Percentiles rank a stretch among this genome's conserved stretches.
Conservation (phyloP, 2,329 filamentous ascomycete genomes). For the Esteya vermicola region DNA sequence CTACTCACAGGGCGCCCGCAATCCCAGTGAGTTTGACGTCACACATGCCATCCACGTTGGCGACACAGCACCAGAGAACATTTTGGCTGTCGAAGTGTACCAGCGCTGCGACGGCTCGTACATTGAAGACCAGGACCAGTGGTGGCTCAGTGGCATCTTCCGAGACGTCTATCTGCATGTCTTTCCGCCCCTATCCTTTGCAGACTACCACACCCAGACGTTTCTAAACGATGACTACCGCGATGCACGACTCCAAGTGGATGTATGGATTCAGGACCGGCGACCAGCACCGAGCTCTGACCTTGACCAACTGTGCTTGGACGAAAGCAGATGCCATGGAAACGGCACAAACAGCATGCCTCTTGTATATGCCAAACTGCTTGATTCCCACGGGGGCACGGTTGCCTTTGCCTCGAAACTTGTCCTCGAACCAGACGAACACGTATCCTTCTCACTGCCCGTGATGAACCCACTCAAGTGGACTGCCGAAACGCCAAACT, state of each 20-base stretch:
- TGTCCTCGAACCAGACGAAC: too few relatives aligned
- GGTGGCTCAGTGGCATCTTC: constrained; percentile 55
- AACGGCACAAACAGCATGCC: too few relatives aligned
- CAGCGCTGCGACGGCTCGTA: constrained; percentile 57
- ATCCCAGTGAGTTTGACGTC: constrained; percentile 56
- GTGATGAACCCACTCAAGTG: constrained; percentile 44
- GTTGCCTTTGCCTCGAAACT: too few relatives aligned
- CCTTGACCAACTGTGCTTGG: too few relatives aligned
- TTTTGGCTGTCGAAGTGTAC: constrained; percentile 51
- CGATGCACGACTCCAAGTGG: too few relatives aligned
- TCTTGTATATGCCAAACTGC: too few relatives aligned
- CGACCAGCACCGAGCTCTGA: too few relatives aligned
- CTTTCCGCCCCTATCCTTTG: too few relatives aligned
- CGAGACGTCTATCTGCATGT: constrained; percentile 49
- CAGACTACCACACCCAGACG: background rate
- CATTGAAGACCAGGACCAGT: constrained; percentile 57
- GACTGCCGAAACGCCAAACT: constrained; percentile 52
- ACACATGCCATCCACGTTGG: constrained; percentile 25
- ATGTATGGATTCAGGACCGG: too few relatives aligned
- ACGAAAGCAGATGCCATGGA: too few relatives aligned
- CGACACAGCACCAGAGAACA: constrained; percentile 35
- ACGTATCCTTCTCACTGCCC: too few relatives aligned
- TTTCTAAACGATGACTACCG: background rate
- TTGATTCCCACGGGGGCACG: too few relatives aligned
- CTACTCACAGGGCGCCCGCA: constrained; percentile 55